Base-by-base conservation (phyloP, 768 basidiomycete genomes). In the Mycena olivaceomarginata region DNA sequence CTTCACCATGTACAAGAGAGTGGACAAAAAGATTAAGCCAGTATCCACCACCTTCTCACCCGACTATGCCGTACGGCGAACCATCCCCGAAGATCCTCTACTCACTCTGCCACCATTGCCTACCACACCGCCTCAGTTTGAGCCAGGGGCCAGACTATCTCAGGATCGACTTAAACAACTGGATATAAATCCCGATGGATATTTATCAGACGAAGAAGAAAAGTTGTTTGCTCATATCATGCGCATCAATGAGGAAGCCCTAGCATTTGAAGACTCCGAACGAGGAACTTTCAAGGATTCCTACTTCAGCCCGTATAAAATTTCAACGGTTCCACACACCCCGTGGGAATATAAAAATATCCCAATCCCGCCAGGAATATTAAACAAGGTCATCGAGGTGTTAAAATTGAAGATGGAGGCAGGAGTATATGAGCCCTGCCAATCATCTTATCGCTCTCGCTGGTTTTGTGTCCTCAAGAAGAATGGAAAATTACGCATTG, bases 381-480 rank as follows among this genome's bases (percentile, higher is more conserved):
- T 56, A 11, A n/a, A 20, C 6, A 56, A 56, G n/a, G 53, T 56
- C 2, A 56, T 56, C 18, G 53, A 56, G 22, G 53, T 56, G 2
- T 56, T 79, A 9, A 66, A 66, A 51, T 41, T 69, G 4, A 79
- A 79, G 25, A 72, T 79, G 46, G 69, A 59, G 4, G 53, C 53
- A 7, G 53, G 53, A 9, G 53, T 56, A 56, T 56, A 56, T 18
- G 53, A 56, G 11, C 57, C 60, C 5, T 77, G 70, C 13, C 65
- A 75, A 43, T 76, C 75, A 0, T 76, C 75, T 0, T 79, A 79
- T 45, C 63, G 75, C 16, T 72, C 76, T 3, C 64, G 70, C 37
- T 79, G 75, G 78, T 79, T 79, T 46, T 79, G 77, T 45, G 74
- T 79, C 4, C 10, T 75, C 1, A 79, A 79, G 48, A 79, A 79